Evolutionary conservation across 2,329 filamentous ascomycete species (phyloP), one percentile per base, ranked within the genome.

Genomic region (Diaporthe citri): DNA sequence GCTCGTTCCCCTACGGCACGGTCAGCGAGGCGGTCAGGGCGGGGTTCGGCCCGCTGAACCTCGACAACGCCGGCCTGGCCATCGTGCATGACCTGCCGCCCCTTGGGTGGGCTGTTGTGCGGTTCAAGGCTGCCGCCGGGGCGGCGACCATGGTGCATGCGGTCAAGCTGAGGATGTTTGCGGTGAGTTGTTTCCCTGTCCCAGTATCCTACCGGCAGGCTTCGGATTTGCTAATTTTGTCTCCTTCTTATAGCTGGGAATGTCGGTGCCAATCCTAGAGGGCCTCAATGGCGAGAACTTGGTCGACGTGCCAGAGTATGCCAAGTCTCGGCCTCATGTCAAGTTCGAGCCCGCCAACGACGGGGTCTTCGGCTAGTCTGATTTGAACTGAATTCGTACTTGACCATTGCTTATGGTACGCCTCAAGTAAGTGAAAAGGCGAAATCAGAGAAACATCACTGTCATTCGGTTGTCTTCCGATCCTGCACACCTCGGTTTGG

Each of bases 131-230:
- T n/a, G 62, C 43, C 5, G 55, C 62, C 3, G 55, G 75, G 10
- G 76, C 55, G 7, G 76, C 74, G 15, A 77, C 74, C 13, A 78
- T 78, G 76, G 59, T 78, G 25, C 77, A 77, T 43, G 71, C 74
- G 0, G 74, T 60, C 13, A 77, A 77, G 73, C 73, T 75, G 17
- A 67, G 73, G 31, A 74, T 77, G 51, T 78, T 76, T 36, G 74
- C 56, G 10, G 76, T 78, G 73, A 75, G 76, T 71, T n/a, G 13
- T 22, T 22, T n/a, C 12, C 5, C 22, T 39, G 10, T 9, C 5
- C 46, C 17, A 7, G 2, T 22, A 36, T 39, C n/a, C 2, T 9
- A 9, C 8, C 10, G 2, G 22, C 2, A 69, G 6, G 22, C 22
- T 12, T 25, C 57, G 43, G 6, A 62, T 17, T 15, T 41, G 52